Evolutionary conservation across 495 filamentous ascomycete species (phyloP).

Genomic region (Elaphomyces granulatus): DNA sequence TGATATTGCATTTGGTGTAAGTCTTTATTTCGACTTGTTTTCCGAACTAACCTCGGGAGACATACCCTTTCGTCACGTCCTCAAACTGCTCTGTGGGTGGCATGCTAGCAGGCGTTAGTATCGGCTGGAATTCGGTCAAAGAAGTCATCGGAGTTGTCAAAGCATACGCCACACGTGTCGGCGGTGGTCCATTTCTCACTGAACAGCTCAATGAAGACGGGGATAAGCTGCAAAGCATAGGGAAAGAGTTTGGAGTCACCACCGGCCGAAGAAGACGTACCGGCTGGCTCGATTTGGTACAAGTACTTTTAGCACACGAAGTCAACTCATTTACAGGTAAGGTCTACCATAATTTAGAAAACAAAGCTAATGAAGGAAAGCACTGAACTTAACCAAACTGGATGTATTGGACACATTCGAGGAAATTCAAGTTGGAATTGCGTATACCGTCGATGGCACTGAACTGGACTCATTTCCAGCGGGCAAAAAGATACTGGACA

Average conservation of each 20-base stretch:
- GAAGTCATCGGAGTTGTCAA: slow-evolving; percentile 77
- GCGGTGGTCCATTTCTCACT: slow-evolving; percentile 71
- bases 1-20: slow-evolving; percentile 59
- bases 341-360: no score
- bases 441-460: slow-evolving; percentile 46
- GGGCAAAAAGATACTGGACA: slow-evolving; percentile 46
- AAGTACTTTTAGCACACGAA: no score
- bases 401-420: slow-evolving; percentile 75
- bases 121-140: slow-evolving; percentile 33
- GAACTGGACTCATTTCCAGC: slow-evolving; percentile 49
- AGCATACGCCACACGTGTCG: slow-evolving; percentile 63
- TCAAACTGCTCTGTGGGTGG: slow-evolving; percentile 64
- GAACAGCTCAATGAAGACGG: slow-evolving; percentile 57
- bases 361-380: no score
- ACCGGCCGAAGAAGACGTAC: slow-evolving; percentile 75
- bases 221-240: slow-evolving; percentile 47
- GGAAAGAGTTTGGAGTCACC: slow-evolving; percentile 62
- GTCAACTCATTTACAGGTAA: no score
- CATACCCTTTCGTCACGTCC: slow-evolving; percentile 80
- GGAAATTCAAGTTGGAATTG: slow-evolving; percentile 63
- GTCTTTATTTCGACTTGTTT: no score
- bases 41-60: no score
- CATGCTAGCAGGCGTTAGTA: slow-evolving; percentile 55
- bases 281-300: slow-evolving; percentile 82
- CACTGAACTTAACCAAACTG: slow-evolving; percentile 77